A percentile compares a stretch with the other conserved stretches of the same genome.
phyloP scores from a whole-genome alignment of 352 stramenopile species.

The Pythium periplocum region DNA sequence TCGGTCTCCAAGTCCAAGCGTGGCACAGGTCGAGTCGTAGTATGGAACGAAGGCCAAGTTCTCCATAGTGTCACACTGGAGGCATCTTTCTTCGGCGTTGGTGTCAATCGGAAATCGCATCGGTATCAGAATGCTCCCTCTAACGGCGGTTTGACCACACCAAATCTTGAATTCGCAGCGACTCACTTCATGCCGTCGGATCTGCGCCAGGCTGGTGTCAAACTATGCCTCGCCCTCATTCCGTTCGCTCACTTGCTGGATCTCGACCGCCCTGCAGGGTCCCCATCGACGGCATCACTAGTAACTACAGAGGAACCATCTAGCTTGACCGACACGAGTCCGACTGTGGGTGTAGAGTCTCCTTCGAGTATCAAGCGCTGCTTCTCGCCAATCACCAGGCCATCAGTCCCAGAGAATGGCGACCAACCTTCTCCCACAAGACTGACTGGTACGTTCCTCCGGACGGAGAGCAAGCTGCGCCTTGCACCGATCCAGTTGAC shows the following conservation, averaged over 20 bases:
- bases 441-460: not conserved
- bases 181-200: slow-evolving; percentile 55
- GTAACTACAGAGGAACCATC: not conserved
- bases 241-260: slow-evolving; percentile 56
- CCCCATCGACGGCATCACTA: not conserved
- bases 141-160: too few relatives aligned
- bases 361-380: not conserved
- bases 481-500: slow-evolving; percentile 6
- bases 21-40: slow-evolving; percentile 56
- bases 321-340: not conserved
- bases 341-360: not conserved
- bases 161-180: slow-evolving; percentile 1
- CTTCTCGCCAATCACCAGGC: not conserved
- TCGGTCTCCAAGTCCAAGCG: slow-evolving; percentile 53
- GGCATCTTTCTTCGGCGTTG: slow-evolving; percentile 66
- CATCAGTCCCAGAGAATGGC: not conserved
- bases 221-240: slow-evolving; percentile 50
- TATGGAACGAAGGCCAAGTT: slow-evolving; percentile 57
- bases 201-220: slow-evolving; percentile 35
- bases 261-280: slow-evolving; percentile 22
- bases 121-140: too few relatives aligned
- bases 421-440: not conserved
- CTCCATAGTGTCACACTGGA: slow-evolving; percentile 81
- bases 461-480: slow-evolving; percentile 9
- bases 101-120: slow-evolving; percentile 14